These are phyloP conservation scores for Cladophialophora carrionii DNA, from an alignment of 2,329 filamentous ascomycete species.

Conservation along the genomic window DNA sequence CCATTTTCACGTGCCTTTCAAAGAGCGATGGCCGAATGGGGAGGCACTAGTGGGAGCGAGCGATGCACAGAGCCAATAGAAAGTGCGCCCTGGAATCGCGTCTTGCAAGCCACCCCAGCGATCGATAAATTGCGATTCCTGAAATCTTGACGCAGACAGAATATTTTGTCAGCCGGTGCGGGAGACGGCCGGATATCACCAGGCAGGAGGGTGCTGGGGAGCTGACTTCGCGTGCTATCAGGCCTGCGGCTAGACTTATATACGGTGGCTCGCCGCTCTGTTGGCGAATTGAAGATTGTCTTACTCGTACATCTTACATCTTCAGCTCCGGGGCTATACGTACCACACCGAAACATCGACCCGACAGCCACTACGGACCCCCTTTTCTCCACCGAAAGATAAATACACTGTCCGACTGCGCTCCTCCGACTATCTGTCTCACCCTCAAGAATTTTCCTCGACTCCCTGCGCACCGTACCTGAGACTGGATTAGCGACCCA, in stretches of 20 bases:
- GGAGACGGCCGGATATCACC: background rate
- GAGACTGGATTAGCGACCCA: background rate
- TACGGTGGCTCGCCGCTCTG: background rate
- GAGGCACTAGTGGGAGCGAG: background rate
- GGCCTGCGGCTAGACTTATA: slow-evolving; percentile 5
- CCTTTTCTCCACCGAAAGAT: slow-evolving; percentile 11
- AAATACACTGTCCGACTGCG: slow-evolving; percentile 12
- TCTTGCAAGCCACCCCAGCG: slow-evolving; percentile 4
- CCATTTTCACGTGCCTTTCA: slow-evolving; percentile 1
- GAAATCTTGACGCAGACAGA: background rate
- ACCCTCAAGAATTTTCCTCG: background rate
- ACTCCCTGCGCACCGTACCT: background rate
- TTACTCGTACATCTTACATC: slow-evolving; percentile 13
- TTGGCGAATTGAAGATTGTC: background rate
- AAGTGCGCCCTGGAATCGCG: slow-evolving; percentile 7
- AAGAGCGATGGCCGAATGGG: background rate
- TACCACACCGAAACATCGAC: slow-evolving; percentile 3
- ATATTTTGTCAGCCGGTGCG: slow-evolving; percentile 3
- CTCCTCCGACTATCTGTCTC: slow-evolving; percentile 1
- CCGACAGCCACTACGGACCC: background rate
- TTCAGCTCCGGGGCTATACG: slow-evolving; percentile 2
- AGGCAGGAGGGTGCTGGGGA: background rate
- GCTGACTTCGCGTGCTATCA: background rate
- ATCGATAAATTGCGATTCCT: background rate
- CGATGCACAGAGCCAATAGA: background rate